Evolutionary conservation across 768 basidiomycete species (phyloP).

Genomic region (Amanita inopinata): DNA sequence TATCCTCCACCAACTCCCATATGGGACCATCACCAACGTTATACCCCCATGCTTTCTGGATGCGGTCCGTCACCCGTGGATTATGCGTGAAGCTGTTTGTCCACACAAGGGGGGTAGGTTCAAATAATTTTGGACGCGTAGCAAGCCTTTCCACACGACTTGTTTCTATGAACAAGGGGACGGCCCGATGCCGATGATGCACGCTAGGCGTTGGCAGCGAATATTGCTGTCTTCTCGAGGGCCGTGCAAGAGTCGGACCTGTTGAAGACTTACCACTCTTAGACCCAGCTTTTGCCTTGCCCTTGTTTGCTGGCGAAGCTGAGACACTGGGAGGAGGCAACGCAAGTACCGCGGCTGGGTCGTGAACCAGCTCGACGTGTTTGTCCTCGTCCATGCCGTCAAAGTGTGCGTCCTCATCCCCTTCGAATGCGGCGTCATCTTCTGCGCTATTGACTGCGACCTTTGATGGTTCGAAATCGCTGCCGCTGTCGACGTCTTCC

Average conservation of each 20-base stretch:
- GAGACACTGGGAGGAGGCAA: neutral
- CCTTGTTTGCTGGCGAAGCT: neutral
- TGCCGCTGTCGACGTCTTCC: constrained; percentile 1
- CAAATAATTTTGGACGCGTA: constrained; percentile 41
- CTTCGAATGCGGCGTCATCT: neutral
- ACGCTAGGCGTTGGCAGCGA: constrained; percentile 53
- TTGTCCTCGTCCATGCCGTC: constrained; percentile 4
- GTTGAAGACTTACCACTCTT: too few relatives aligned
- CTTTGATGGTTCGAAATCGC: neutral
- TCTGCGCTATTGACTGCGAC: neutral
- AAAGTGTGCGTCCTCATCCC: constrained; percentile 1
- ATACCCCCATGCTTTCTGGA: constrained; percentile 63
- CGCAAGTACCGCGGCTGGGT: constrained; percentile 1
- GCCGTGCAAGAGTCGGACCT: constrained; percentile 17
- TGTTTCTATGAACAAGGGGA: constrained; percentile 45
- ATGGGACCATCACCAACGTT: constrained; percentile 69
- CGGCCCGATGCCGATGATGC: constrained; percentile 65
- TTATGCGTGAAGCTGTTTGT: constrained; percentile 52
- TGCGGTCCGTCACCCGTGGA: constrained; percentile 38
- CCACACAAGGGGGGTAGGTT: constrained; percentile 25
- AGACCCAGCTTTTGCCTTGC: neutral
- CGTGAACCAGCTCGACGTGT: neutral
- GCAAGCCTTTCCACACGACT: constrained; percentile 53
- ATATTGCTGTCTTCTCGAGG: constrained; percentile 42
- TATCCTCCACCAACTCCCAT: constrained; percentile 73